Base-by-base conservation (phyloP, 345 rosid species). In the Melastoma malabathricum region DNA sequence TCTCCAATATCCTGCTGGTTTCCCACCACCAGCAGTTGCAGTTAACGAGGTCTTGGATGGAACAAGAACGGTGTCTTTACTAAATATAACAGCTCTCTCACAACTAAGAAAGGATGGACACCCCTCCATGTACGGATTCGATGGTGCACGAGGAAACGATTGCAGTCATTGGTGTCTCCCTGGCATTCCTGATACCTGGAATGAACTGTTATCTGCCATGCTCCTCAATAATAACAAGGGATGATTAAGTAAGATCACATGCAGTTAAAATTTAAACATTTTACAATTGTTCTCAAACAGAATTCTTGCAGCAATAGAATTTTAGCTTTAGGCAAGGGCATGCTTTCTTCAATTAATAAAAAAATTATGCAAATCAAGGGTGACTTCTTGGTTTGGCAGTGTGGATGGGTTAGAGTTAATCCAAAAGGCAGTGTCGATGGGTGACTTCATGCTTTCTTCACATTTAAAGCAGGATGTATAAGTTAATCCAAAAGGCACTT, bases 121-220 rank as follows among this genome's bases (percentile, higher is more conserved):
- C 19, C 81, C 77, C 0, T 68, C 81, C 0, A 10, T 34, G 1
- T 69, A 68, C n/a, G 71, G 74, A 15, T 19, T 9, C 5, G 31
- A 19, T 8, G 70, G 57, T 0, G 13, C 16, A 3, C 39, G 4
- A 29, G 75, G 72, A 45, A 69, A 60, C 9, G 81, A 75, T 34
- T 75, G 81, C 31, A 63, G 68, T 39, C 81, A 75, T 49, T 75
- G 81, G 81, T 75, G 81, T 18, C 70, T 75, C 23, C 57, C 70
- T 3, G 80, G 77, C 2, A 74, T 71, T 27, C 75, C 75, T 15
- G 75, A 71, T 66, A 63, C 75, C 22, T 71, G 75, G 71, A 71
- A 71, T 49, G 64, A 67, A 54, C 58, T 60, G 48, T 54, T 71
- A 18, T 68, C 66, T 25, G 47, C 74, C 6, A 39, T 49, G 43